A percentile compares a stretch with the other conserved stretches of the same genome.
These are phyloP conservation scores for Penicillium daleae DNA, from an alignment of 495 filamentous ascomycete genomes.

Conservation along the genomic window DNA sequence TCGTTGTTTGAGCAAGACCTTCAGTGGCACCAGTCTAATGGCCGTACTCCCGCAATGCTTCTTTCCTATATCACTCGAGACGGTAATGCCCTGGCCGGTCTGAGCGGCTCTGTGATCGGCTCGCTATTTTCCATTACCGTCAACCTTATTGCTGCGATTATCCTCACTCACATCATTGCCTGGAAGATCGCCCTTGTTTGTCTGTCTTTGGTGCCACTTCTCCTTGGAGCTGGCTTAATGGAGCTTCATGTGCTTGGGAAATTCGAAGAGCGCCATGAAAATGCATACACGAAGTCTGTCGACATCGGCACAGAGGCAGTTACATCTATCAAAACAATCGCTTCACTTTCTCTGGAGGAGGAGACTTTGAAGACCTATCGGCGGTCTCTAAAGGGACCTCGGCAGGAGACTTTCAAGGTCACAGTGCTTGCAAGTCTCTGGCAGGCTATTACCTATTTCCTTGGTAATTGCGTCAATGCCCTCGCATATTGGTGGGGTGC, in stretches of 20 bases:
- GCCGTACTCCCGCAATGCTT: slow-evolving; percentile 49
- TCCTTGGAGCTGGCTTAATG: slow-evolving; percentile 54
- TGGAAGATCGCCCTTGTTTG: slow-evolving; percentile 48
- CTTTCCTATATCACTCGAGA: slow-evolving; percentile 56
- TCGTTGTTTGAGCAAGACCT: slow-evolving; percentile 57
- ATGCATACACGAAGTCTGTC: slow-evolving; percentile 53
- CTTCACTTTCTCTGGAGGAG: slow-evolving; percentile 53
- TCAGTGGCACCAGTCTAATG: slow-evolving; percentile 57
- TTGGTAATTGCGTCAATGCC: slow-evolving; percentile 60
- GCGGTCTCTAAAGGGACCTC: slow-evolving; percentile 43
- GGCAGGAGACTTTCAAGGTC: slow-evolving; percentile 52
- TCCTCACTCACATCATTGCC: slow-evolving; percentile 48
- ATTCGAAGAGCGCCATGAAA: slow-evolving; percentile 63
- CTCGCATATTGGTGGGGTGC: slow-evolving; percentile 75
- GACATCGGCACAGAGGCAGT: slow-evolving; percentile 57
- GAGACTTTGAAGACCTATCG: slow-evolving; percentile 43
- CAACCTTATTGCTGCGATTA: slow-evolving; percentile 49
- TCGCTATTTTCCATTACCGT: slow-evolving; percentile 52
- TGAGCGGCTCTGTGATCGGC: slow-evolving; percentile 50
- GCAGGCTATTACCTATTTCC: slow-evolving; percentile 57
- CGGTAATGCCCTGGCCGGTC: slow-evolving; percentile 50
- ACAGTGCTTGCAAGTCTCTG: slow-evolving; percentile 54
- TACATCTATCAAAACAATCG: slow-evolving; percentile 57
- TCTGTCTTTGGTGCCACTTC: slow-evolving; percentile 45
- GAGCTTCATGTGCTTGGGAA: slow-evolving; percentile 53